A percentile compares a stretch with the other conserved stretches of the same genome.
Conservation (phyloP, 805 yeast species). For the Kluyveromyces nonfermentans region DNA sequence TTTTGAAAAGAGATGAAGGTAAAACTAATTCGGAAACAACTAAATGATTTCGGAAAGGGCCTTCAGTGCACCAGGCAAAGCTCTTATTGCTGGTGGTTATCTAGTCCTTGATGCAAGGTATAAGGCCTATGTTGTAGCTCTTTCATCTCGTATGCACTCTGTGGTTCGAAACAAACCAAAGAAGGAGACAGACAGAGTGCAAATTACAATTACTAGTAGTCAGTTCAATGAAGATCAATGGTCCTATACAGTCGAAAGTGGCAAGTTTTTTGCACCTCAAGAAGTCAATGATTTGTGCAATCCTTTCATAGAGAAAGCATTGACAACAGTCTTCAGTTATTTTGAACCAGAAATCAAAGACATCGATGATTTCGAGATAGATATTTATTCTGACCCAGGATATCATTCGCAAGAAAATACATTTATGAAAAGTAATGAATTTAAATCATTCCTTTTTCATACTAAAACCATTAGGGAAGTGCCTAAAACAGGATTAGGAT, state of each 20-base stretch:
- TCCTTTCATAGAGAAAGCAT: conserved; percentile 66
- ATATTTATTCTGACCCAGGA: conserved; percentile 75
- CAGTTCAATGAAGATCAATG: conserved; percentile 69
- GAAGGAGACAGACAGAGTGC: conserved; percentile 8
- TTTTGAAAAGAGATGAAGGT: not conserved
- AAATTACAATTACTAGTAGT: conserved; percentile 52
- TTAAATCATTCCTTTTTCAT: conserved; percentile 51
- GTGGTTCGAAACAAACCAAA: conserved; percentile 27
- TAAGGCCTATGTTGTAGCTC: conserved; percentile 72
- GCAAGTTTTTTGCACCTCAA: conserved; percentile 10
- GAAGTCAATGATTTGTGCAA: conserved; percentile 37
- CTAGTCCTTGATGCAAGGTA: conserved; percentile 74
- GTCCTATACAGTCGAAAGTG: conserved; percentile 37
- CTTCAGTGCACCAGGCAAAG: conserved; percentile 94
- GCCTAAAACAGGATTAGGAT: conserved; percentile 91
- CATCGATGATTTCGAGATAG: conserved; percentile 36
- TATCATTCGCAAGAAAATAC: conserved; percentile 72
- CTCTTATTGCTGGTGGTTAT: conserved; percentile 90
- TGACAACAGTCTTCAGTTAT: conserved; percentile 48
- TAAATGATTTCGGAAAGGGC: conserved; percentile 26
- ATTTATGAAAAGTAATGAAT: conserved; percentile 25
- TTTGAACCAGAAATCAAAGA: conserved; percentile 27
- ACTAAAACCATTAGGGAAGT: conserved; percentile 51
- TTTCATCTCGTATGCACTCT: conserved; percentile 86
- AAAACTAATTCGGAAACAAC: not conserved